phyloP scores from a whole-genome alignment of 2,329 filamentous ascomycete genomes.

The Anthostomella pinea region DNA sequence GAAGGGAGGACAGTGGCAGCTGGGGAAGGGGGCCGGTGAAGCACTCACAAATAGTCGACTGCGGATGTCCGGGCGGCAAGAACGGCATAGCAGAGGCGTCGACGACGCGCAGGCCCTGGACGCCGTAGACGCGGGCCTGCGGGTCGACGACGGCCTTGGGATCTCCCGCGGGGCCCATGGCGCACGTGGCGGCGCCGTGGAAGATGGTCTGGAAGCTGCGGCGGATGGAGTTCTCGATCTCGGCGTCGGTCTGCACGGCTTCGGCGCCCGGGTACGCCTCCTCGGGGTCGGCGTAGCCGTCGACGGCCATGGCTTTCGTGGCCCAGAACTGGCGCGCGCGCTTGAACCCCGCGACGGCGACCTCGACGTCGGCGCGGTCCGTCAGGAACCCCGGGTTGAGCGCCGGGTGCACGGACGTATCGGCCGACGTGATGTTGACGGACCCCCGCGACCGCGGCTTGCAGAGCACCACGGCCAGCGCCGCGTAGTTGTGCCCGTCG shows the following conservation, averaged over 20 bases:
- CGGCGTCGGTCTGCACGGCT: constrained; percentile 4
- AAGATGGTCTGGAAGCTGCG: constrained; percentile 13
- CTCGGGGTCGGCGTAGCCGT: neutral
- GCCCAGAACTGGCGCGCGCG: constrained; percentile 37
- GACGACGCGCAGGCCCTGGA: constrained; percentile 12
- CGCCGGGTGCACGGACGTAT: no score
- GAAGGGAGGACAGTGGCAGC: no score
- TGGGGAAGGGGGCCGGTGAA: no score
- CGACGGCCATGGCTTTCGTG: constrained; percentile 2
- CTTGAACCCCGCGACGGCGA: constrained; percentile 41
- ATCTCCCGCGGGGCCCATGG: constrained; percentile 15
- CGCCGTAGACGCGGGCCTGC: constrained; percentile 14
- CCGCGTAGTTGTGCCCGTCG: no score
- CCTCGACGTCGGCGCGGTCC: constrained; percentile 39
- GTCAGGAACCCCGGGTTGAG: constrained; percentile 46
- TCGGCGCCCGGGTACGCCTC: constrained; percentile 8
- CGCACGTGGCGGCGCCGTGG: constrained; percentile 16
- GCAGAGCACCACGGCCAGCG: no score
- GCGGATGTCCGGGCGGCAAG: no score
- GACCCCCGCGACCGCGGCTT: no score
- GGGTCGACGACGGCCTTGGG: constrained; percentile 16
- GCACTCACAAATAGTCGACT: no score
- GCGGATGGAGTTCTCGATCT: constrained; percentile 8
- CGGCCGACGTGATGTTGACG: no score
- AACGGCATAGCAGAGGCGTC: constrained; percentile 11